Evolutionary conservation across 768 basidiomycete genomes (phyloP).

Genomic region (Hericium alpestre): DNA sequence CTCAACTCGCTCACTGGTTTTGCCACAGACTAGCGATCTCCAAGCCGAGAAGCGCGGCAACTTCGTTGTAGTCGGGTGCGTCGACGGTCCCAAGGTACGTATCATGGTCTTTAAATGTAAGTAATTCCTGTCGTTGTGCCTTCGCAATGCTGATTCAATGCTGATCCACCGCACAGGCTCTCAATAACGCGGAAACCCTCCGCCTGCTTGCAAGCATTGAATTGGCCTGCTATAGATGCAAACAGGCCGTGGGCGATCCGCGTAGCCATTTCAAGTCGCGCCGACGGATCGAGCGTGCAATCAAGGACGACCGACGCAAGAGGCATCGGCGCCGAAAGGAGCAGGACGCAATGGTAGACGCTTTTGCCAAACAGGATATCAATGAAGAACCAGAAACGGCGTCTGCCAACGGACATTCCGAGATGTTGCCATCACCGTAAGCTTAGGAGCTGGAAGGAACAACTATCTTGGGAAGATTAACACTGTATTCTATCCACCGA

Average conservation of each 20-base stretch:
- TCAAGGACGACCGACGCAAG: constrained; percentile 75
- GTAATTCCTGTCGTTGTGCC: constrained; percentile 14
- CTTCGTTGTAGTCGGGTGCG: constrained; percentile 74
- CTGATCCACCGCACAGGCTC: constrained; percentile 35
- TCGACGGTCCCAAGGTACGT: constrained; percentile 64
- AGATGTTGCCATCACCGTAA: not conserved
- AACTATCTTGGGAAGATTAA: not conserved
- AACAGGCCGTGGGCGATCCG: constrained; percentile 59
- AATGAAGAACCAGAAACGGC: constrained; percentile 11
- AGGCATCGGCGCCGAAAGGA: constrained; percentile 77
- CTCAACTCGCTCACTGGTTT: constrained; percentile 2
- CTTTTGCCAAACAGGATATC: constrained; percentile 51
- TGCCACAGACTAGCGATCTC: constrained; percentile 47
- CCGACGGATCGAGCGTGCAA: constrained; percentile 66
- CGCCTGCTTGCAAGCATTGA: constrained; percentile 77
- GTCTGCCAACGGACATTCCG: not conserved
- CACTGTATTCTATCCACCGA: constrained; percentile 1
- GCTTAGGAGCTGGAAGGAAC: not conserved
- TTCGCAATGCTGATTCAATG: constrained; percentile 1
- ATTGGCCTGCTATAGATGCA: constrained; percentile 72
- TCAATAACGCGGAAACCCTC: constrained; percentile 76
- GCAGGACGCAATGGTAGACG: constrained; percentile 73
- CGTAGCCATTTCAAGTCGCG: constrained; percentile 51
- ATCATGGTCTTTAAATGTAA: constrained; percentile 78
- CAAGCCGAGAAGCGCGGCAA: constrained; percentile 84